Base-by-base conservation (phyloP, 2,329 filamentous ascomycete genomes). In the Aspergillus novofumigatus region DNA sequence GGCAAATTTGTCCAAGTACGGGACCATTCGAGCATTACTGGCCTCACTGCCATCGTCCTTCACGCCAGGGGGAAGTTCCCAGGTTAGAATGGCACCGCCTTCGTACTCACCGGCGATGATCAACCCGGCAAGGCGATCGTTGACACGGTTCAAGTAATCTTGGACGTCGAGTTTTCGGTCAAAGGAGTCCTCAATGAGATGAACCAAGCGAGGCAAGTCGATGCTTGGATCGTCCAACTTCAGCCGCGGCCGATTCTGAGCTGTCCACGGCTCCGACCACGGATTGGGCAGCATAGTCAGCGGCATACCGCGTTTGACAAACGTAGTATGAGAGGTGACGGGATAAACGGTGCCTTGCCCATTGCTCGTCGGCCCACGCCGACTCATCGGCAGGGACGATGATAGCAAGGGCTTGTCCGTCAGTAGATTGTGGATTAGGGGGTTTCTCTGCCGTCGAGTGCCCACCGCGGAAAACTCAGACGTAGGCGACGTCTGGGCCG, bases 61-160 rank as follows among this genome's bases (percentile, higher is more conserved):
- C 21, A 85, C 75, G 0, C 80, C 84, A 0, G 79, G 82, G 0
- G 92, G 91, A 32, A 81, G 81, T 76, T 99, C 94, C 94, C 94
- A 99, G 0, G 94, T 99, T 21, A 97, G 78, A 48, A 99, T 89
- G 1, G 94, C 94, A 1, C 91, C 92, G 53, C 94, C 94, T 79
- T 99, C 94, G 74, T 99, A 99, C 68, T 96, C 90, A 6, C 94
- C 94, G 0, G 93, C 94, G 51, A 99, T 90, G 62, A 99, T 97
- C 54, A 99, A 81, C 2, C 93, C 94, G 0, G 94, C 94, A 11
- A 97, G 82, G 29, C 88, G 89, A 54, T 88, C 82, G 52, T 89
- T 83, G 54, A 97, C 86, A n/a, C 94, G 87, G 17, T 82, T 75
- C 14, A 99, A 79, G 69, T 97, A 99, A 71, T 93, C 84, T 23